These are phyloP conservation scores for Fusarium albidum DNA, from an alignment of 2,329 filamentous ascomycete genomes.

Conservation along the genomic window DNA sequence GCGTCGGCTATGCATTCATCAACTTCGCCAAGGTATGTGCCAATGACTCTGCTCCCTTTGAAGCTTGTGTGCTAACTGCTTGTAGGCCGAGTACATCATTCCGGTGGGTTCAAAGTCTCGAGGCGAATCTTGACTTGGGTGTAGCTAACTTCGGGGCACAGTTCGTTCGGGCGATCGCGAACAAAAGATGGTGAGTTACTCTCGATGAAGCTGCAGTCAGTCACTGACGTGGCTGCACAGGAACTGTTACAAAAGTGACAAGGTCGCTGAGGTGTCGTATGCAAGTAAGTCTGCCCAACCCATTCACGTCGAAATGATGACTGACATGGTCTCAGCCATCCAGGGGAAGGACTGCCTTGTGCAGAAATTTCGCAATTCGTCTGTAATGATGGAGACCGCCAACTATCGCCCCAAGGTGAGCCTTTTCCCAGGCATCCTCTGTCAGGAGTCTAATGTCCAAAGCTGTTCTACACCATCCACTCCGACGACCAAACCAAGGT, in stretches of 20 bases:
- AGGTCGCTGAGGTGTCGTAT: conserved; percentile 90
- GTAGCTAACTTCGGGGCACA: conserved; percentile 47
- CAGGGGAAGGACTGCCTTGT: conserved; percentile 92
- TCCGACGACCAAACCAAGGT: conserved; percentile 59
- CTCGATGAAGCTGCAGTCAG: neutral
- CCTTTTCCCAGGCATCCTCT: neutral
- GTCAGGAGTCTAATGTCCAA: neutral
- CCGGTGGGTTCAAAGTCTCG: conserved; percentile 56
- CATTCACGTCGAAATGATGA: neutral
- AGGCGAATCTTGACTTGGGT: neutral
- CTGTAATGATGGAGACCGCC: conserved; percentile 87
- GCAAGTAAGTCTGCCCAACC: conserved; percentile 72
- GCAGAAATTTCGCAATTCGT: conserved; percentile 96
- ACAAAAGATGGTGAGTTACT: conserved; percentile 69
- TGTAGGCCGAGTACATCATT: conserved; percentile 75
- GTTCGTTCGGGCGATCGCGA: conserved; percentile 76
- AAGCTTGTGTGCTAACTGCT: conserved; percentile 46
- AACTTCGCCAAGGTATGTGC: conserved; percentile 82
- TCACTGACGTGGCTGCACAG: conserved; percentile 49
- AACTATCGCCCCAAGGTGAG: conserved; percentile 84
- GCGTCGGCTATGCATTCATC: conserved; percentile 96
- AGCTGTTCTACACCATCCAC: conserved; percentile 64
- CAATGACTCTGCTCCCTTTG: neutral
- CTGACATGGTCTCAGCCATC: conserved; percentile 67
- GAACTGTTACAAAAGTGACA: conserved; percentile 85